Evolutionary conservation across 805 yeast genomes (phyloP), one percentile per base, ranked within the genome.

Genomic region (Metschnikowia aberdeeniae): DNA sequence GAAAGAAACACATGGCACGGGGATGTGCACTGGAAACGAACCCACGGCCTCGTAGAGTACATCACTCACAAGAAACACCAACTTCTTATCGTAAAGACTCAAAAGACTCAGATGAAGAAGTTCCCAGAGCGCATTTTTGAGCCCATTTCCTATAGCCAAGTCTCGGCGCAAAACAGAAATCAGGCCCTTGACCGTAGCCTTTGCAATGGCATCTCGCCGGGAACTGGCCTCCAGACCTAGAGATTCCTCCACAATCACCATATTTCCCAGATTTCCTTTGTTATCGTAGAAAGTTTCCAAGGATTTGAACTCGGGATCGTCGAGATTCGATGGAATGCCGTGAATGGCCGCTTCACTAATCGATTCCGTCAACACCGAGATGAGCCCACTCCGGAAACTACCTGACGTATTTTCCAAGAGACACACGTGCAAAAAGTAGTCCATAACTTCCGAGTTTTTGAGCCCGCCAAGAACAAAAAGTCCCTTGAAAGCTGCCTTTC

Each of bases 381-480:
- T 61, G 44, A 88, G 56, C 10, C 75, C 71, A 19, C 68, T 65
- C 39, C 80, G 75, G 33, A 89, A 64, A 40, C 70, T 72, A 1
- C 74, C 64, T 1, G 85, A 77, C 1, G 56, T 39, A 17, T 36
- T 42, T 33, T 84, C 90, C 30, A 83, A 66, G 24, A 80, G 69
- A 41, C 81, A 60, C 0, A 78, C 63, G 26, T 78, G 70, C 53
- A 87, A 80, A 47, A 82, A 78, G 54, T 86, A 86, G 14, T 73
- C 67, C 50, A 89, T 58, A 3, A 89, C 69, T 27, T 71, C 68
- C 11, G 70, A 62, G 55, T 87, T 86, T 47, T 81, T 82, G 51
- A 90, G 62, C 1, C 93, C 97, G 17, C 97, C 97, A 38, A 87
- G 66, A 4, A 76, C 54, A 42, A 93, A 67, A 27, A 93, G 57